phyloP scores from a whole-genome alignment of 495 filamentous ascomycete genomes.

The Neurospora sp. region DNA sequence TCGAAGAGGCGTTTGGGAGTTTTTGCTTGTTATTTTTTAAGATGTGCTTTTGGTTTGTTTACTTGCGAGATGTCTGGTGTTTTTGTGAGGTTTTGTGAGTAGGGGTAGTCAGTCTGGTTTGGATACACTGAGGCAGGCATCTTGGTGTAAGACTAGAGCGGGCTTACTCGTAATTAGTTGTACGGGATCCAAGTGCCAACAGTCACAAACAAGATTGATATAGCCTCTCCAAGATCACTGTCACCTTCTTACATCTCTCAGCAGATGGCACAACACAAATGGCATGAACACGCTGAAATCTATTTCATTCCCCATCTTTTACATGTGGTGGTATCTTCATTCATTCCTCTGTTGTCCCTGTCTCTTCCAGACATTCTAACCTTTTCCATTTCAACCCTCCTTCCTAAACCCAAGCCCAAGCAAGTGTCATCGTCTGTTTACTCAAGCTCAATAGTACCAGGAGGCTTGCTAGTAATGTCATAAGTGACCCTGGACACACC shows the following conservation, averaged over 20 bases:
- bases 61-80: too few species aligned
- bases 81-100: too few species aligned
- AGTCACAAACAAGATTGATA: neutral
- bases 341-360: neutral
- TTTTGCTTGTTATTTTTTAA: neutral
- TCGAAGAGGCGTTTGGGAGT: neutral
- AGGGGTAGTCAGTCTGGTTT: too few species aligned
- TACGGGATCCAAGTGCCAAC: too few species aligned
- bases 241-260: neutral
- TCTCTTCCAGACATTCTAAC: neutral
- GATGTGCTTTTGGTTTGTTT: neutral
- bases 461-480: slow-evolving; percentile 69
- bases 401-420: neutral
- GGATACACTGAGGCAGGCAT: too few species aligned
- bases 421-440: slow-evolving; percentile 24
- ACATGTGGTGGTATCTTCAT: neutral
- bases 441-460: slow-evolving; percentile 70
- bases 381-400: neutral
- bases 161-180: too few species aligned
- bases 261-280: neutral
- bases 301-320: neutral
- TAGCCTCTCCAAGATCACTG: neutral
- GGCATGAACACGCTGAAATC: neutral
- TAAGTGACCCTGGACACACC: slow-evolving; percentile 43
- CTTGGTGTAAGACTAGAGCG: too few species aligned